Percentiles rank a stretch among this genome's conserved stretches.
Conservation (phyloP, 2,329 filamentous ascomycete species). For the Pleurostoma richardsiae region DNA sequence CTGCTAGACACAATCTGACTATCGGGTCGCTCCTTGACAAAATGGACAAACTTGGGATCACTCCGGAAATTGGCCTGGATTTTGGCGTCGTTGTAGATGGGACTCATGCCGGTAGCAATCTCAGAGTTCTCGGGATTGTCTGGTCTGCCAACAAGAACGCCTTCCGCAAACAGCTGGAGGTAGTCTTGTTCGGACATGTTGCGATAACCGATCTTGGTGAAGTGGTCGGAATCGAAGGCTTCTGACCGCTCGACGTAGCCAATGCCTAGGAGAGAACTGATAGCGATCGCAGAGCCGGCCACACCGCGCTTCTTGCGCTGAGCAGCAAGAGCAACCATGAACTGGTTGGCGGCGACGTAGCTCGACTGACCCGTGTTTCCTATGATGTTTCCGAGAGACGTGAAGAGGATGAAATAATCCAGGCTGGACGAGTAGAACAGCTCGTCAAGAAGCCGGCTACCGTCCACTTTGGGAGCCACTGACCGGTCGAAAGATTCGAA, state of each 20-base stretch:
- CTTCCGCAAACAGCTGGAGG: constrained; percentile 35
- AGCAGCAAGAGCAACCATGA: constrained; percentile 24
- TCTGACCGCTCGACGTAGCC: constrained; percentile 29
- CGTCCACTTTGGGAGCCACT: constrained; percentile 19
- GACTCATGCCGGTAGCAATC: constrained; percentile 16
- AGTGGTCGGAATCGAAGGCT: constrained; percentile 4
- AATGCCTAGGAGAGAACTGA: constrained; percentile 31
- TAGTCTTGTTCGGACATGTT: constrained; percentile 27
- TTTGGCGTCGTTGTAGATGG: not conserved
- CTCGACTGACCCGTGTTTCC: constrained; percentile 29
- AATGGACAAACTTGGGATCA: too few relatives aligned
- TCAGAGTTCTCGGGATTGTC: constrained; percentile 12
- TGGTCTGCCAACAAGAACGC: constrained; percentile 25
- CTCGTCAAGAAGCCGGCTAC: constrained; percentile 15
- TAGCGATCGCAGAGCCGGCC: constrained; percentile 28
- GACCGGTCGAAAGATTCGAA: constrained; percentile 10
- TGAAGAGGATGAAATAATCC: constrained; percentile 24
- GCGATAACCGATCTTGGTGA: constrained; percentile 6
- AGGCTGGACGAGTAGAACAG: constrained; percentile 11
- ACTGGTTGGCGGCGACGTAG: constrained; percentile 37
- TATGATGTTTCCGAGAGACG: constrained; percentile 15
- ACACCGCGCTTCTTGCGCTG: constrained; percentile 30
- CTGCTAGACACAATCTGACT: too few relatives aligned
- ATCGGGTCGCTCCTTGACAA: too few relatives aligned
- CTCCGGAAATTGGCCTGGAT: too few relatives aligned